Evolutionary conservation across 1,284 basidiomycete species (phyloP).

Genomic region (Rhodotorula sp.): DNA sequence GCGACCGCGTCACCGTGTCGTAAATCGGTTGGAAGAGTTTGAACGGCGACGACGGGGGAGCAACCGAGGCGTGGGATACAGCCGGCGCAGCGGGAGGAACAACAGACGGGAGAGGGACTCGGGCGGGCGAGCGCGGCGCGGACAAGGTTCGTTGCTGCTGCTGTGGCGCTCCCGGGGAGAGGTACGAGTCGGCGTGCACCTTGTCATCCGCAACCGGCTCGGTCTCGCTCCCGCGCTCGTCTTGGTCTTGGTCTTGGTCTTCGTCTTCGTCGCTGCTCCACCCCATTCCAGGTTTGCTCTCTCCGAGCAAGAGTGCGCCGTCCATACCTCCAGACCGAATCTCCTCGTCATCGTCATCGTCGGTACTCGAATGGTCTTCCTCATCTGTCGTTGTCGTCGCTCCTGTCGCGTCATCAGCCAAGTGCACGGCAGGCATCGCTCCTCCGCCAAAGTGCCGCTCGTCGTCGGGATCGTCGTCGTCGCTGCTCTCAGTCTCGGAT

Average conservation of each 20-base stretch:
- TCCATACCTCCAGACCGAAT: background rate
- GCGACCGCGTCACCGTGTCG: conserved; percentile 88
- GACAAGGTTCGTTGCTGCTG: background rate
- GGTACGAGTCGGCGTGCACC: background rate
- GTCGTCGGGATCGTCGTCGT: background rate
- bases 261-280: conserved; percentile 16
- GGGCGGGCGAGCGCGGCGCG: background rate
- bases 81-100: background rate
- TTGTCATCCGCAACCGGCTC: background rate
- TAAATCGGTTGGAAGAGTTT: conserved; percentile 87
- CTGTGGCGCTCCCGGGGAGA: background rate
- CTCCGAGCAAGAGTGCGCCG: background rate
- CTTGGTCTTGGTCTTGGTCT: background rate
- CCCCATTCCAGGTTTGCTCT: conserved; percentile 1
- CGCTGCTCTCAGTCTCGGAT: no score
- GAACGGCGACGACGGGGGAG: conserved; percentile 49
- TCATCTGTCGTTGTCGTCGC: conserved; percentile 6
- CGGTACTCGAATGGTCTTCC: conserved; percentile 1
- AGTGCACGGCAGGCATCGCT: no score
- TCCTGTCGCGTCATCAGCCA: no score
- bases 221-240: background rate
- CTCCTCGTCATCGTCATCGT: background rate
- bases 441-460: background rate
- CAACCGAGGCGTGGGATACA: background rate
- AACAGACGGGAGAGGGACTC: conserved; percentile 3